Evolutionary conservation across 2,329 filamentous ascomycete genomes (phyloP), one percentile per base, ranked within the genome.

Genomic region (Juglanconis sp.): DNA sequence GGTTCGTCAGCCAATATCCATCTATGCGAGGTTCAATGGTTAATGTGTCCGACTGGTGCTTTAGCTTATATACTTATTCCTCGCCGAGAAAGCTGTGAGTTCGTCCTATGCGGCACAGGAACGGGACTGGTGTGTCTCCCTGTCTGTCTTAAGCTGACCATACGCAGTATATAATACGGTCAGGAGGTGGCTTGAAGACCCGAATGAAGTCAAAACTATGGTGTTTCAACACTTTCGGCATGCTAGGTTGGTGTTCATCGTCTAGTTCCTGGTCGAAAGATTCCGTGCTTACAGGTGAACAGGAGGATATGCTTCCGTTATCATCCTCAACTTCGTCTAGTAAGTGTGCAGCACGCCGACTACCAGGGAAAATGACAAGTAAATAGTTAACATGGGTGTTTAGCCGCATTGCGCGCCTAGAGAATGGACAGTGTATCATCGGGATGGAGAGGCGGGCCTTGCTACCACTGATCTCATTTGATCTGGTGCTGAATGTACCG

Each of bases 41-140:
- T 42, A 42, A 42, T 15, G n/a, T 15, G 38, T 4, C 38, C 9
- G 5, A 11, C 17, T 24, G 17, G 17, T 24, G 17, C 17, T 42
- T 15, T 42, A 81, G 73, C 71, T 87, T 30, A 84, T 87, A n/a
- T 88, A 88, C 66, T 76, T 85, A 32, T 88, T 88, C 67, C 74
- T 88, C 2, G 84, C 86, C 1, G 86, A 88, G 68, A 86, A 85
- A 71, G 84, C 82, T 48, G 83, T 85, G 71, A 68, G 79, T 72
- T 4, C 2, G 31, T 42, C 10, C 10, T 15, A 13, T n/a, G 36
- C 11, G 11, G 35, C 2, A 13, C n/a, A 15, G 38, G n/a, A 10
- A 6, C n/a, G 9, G 11, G n/a, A 2, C 38, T 42, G 38, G n/a
- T 11, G 5, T 42, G 17, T 24, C 17, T 11, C 1, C 5, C 2